Evolutionary conservation across 208 protist species (phyloP).

Genomic region (Leishmania arabica): DNA sequence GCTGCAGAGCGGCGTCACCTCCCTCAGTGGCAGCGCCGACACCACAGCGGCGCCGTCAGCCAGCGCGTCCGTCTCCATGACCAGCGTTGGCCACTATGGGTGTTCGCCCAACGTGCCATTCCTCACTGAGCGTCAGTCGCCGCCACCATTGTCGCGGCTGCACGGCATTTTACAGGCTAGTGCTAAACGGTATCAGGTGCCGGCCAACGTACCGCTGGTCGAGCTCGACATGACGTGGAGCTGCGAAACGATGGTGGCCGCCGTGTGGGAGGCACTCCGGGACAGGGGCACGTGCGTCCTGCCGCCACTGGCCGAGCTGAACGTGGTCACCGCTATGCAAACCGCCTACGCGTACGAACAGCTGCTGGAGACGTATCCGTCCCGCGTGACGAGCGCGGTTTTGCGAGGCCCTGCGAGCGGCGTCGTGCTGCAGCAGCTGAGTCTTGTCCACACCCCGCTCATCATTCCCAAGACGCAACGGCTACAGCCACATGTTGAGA

Average conservation of each 20-base stretch:
- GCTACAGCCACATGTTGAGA: conserved; percentile 14
- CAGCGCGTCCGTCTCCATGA: neutral
- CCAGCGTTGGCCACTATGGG: neutral
- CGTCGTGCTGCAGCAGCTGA: conserved; percentile 21
- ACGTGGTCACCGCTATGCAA: conserved; percentile 35
- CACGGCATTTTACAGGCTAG: conserved; percentile 50
- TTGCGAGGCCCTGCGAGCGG: conserved; percentile 33
- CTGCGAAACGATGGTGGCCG: conserved; percentile 16
- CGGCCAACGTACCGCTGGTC: conserved; percentile 34
- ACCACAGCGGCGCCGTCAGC: neutral
- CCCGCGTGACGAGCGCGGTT: conserved; percentile 35
- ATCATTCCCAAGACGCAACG: conserved; percentile 24
- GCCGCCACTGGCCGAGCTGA: conserved; percentile 40
- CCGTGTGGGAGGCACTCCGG: conserved; percentile 52
- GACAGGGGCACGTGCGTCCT: conserved; percentile 39
- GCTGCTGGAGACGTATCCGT: conserved; percentile 40
- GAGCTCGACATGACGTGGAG: conserved; percentile 55
- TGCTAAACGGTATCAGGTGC: conserved; percentile 39
- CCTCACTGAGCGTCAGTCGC: neutral
- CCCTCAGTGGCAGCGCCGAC: neutral
- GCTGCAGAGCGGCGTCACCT: neutral
- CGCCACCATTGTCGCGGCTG: conserved; percentile 28
- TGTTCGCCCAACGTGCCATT: neutral
- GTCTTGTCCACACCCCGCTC: conserved; percentile 12
- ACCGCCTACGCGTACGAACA: conserved; percentile 49